Conservation (phyloP, 352 stramenopile species). For the Saprolegnia diclina region DNA sequence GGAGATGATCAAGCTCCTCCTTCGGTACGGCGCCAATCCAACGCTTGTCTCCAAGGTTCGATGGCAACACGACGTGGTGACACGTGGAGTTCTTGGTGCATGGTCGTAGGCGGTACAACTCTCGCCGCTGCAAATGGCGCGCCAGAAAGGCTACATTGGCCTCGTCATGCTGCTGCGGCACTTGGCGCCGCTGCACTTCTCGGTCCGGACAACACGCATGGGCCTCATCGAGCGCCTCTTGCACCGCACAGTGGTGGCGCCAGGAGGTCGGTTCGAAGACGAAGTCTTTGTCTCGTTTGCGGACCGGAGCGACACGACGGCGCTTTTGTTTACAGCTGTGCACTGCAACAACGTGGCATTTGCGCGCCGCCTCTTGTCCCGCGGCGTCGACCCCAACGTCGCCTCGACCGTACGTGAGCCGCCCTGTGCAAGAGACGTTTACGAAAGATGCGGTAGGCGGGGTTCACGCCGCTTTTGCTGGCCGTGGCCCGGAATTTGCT, state of each 20-base stretch:
- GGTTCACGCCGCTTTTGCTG: slow-evolving; percentile 1
- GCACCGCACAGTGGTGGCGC: not conserved
- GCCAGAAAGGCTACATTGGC: not conserved
- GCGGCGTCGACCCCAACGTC: slow-evolving; percentile 11
- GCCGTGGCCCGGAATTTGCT: not conserved
- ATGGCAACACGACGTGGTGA: not conserved
- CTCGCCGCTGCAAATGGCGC: not conserved
- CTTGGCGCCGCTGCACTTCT: slow-evolving; percentile 2
- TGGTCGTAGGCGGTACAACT: not conserved
- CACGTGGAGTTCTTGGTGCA: not conserved
- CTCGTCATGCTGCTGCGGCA: slow-evolving; percentile 1
- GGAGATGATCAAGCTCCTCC: slow-evolving; percentile 9
- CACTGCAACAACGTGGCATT: slow-evolving; percentile 12
- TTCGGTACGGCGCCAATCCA: slow-evolving; percentile 1
- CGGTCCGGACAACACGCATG: slow-evolving; percentile 2
- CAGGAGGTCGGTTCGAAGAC: not conserved
- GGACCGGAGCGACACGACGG: not conserved
- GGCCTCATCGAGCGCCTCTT: not conserved
- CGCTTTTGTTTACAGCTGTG: not conserved
- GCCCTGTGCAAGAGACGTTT: not conserved
- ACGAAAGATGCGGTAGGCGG: not conserved
- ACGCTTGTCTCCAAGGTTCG: not conserved
- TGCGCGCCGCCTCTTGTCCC: not conserved
- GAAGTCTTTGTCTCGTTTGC: not conserved
- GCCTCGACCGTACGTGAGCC: not conserved